These are phyloP conservation scores for Pseudodiploospora longispora DNA, from an alignment of 2,329 filamentous ascomycete genomes.

Conservation along the genomic window DNA sequence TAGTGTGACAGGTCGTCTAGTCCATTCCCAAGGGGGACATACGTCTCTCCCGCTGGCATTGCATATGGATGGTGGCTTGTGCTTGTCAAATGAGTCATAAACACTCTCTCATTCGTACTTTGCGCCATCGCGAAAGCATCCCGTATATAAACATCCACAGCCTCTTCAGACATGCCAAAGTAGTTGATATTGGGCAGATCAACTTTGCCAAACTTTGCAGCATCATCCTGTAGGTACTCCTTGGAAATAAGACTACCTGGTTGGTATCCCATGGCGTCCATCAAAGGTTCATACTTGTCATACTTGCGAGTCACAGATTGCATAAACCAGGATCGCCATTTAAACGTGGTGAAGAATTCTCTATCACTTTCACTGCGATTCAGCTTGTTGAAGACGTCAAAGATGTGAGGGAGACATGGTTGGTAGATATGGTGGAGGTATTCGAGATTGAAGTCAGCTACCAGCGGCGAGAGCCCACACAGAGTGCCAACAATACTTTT, in stretches of 20 bases:
- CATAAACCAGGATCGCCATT: slow-evolving; percentile 24
- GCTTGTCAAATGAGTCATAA: slow-evolving; percentile 26
- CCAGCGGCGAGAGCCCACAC: slow-evolving; percentile 33
- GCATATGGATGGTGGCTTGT: slow-evolving; percentile 27
- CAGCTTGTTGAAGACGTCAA: slow-evolving; percentile 24
- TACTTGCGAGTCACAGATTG: slow-evolving; percentile 24
- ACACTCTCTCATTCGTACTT: slow-evolving; percentile 22
- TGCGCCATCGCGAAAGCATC: slow-evolving; percentile 23
- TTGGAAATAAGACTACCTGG: slow-evolving; percentile 16
- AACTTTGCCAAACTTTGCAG: slow-evolving; percentile 20
- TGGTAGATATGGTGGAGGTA: slow-evolving; percentile 34
- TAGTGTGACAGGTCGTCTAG: slow-evolving; percentile 25
- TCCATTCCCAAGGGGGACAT: slow-evolving; percentile 18
- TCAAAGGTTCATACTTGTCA: slow-evolving; percentile 21
- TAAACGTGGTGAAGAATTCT: slow-evolving; percentile 14
- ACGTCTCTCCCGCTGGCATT: slow-evolving; percentile 19
- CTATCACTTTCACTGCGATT: slow-evolving; percentile 6
- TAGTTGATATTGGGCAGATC: slow-evolving; percentile 24
- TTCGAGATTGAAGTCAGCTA: slow-evolving; percentile 35
- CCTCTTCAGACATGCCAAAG: slow-evolving; percentile 24
- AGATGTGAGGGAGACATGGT: slow-evolving; percentile 34
- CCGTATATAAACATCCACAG: slow-evolving; percentile 23
- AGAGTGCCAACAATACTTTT: slow-evolving; percentile 34
- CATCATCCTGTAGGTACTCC: slow-evolving; percentile 21
- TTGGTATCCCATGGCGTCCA: slow-evolving; percentile 21